A percentile compares a stretch with the other conserved stretches of the same genome.
Conservation (phyloP, 2,329 filamentous ascomycete genomes). For the Stemphylium beticola region DNA sequence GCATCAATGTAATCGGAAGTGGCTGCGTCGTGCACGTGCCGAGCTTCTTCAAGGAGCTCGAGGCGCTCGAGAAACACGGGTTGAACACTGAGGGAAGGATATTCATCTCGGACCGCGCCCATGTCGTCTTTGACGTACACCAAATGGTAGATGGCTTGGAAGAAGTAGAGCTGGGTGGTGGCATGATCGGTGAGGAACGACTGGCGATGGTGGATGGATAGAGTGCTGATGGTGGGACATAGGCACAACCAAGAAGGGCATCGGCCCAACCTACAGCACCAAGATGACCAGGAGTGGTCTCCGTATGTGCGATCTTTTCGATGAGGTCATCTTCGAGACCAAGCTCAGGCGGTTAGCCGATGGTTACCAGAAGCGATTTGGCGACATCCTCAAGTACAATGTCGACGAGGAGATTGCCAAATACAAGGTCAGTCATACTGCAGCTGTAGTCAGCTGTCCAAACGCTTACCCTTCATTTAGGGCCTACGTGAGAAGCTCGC, state of each 20-base stretch:
- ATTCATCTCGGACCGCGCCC: conserved; percentile 67
- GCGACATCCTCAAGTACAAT: conserved; percentile 70
- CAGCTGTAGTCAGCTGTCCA: background rate
- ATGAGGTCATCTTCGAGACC: conserved; percentile 68
- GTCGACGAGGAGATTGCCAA: conserved; percentile 71
- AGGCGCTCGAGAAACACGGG: conserved; percentile 65
- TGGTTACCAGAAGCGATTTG: conserved; percentile 72
- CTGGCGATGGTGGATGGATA: background rate
- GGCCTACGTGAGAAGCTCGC: conserved; percentile 64
- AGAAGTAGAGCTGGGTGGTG: conserved; percentile 60
- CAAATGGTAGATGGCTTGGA: conserved; percentile 72
- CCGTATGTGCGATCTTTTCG: conserved; percentile 70
- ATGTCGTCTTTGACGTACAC: conserved; percentile 71
- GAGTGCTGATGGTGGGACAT: conserved; percentile 46
- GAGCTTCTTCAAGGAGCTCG: conserved; percentile 70
- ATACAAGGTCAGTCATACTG: conserved; percentile 57
- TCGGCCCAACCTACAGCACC: conserved; percentile 65
- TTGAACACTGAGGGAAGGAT: conserved; percentile 65
- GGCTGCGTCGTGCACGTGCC: conserved; percentile 73
- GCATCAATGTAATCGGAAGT: conserved; percentile 72
- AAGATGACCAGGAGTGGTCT: conserved; percentile 72
- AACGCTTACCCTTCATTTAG: conserved; percentile 24
- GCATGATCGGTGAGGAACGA: conserved; percentile 47
- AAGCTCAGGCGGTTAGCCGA: conserved; percentile 67
- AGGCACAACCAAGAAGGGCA: conserved; percentile 60